Conservation (phyloP, 1,284 basidiomycete species). For the Heliocybe sulcata region DNA sequence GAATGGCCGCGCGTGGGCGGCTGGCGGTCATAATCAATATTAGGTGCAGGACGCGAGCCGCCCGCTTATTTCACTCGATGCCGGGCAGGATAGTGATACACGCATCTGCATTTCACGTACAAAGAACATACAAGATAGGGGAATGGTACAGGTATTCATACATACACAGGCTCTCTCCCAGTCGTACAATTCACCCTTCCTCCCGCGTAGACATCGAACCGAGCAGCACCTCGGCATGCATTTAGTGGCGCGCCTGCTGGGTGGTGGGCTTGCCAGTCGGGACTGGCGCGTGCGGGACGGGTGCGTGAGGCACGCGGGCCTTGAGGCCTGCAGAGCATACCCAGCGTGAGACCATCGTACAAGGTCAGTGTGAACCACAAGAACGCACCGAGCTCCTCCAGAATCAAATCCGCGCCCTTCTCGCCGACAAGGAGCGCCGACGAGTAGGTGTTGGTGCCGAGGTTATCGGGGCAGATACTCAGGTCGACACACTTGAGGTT, state of each 20-base stretch:
- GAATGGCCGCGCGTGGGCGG: too few species aligned
- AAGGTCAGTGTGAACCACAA: background rate
- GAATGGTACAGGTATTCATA: too few species aligned
- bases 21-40: too few species aligned
- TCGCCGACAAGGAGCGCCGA: slow-evolving; percentile 63
- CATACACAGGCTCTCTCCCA: too few species aligned
- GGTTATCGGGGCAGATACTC: slow-evolving; percentile 66
- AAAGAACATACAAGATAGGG: too few species aligned
- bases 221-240: too few species aligned
- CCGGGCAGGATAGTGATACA: too few species aligned
- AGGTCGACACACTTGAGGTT: slow-evolving; percentile 66
- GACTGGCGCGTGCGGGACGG: slow-evolving; percentile 61
- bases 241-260: slow-evolving; percentile 19
- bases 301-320: slow-evolving; percentile 54
- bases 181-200: too few species aligned
- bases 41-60: too few species aligned
- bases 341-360: background rate
- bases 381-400: slow-evolving; percentile 54
- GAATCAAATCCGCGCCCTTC: slow-evolving; percentile 56
- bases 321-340: slow-evolving; percentile 39
- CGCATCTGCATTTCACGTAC: too few species aligned
- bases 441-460: slow-evolving; percentile 69
- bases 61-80: too few species aligned
- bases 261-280: slow-evolving; percentile 50
- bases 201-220: too few species aligned